These are phyloP conservation scores for Trichosanthes cucumerina DNA, from an alignment of 306 rosid species.

Conservation along the genomic window DNA sequence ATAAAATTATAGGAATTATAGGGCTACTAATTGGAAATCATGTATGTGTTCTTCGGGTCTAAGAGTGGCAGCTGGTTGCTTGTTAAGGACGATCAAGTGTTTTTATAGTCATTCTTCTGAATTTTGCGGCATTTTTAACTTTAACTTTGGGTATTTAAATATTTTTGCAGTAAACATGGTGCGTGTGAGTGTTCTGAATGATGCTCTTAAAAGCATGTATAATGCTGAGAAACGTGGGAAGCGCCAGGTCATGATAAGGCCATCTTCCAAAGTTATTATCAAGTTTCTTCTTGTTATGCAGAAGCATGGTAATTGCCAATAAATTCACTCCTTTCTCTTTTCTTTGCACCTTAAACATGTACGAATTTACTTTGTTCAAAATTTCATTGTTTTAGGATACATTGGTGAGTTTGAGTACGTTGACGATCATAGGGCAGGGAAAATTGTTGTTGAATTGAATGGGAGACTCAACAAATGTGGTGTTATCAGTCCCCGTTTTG, in stretches of 20 bases:
- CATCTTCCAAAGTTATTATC: constrained; percentile 31
- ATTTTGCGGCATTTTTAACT: background rate
- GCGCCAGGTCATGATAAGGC: constrained; percentile 37
- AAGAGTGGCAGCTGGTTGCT: background rate
- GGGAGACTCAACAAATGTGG: constrained; percentile 61
- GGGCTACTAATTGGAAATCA: background rate
- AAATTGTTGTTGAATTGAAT: constrained; percentile 55
- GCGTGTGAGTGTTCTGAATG: constrained; percentile 31
- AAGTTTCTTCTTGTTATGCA: constrained; percentile 35
- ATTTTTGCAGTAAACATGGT: constrained; percentile 23
- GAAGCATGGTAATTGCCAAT: constrained; percentile 35
- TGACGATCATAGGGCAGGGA: constrained; percentile 55
- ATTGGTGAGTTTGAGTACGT: constrained; percentile 58
- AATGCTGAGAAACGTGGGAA: constrained; percentile 35
- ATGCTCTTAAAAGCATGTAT: constrained; percentile 36
- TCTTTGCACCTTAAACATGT: background rate
- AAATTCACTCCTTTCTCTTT: background rate
- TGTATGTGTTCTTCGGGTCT: background rate
- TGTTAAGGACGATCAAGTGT: background rate
- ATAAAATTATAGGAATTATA: background rate
- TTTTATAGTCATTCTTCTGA: background rate
- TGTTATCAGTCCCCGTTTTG: constrained; percentile 63
- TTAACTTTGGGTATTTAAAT: background rate
- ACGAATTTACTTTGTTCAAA: background rate
- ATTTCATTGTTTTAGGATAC: constrained; percentile 25